These are phyloP conservation scores for Endocladia muricata DNA, from an alignment of 31 red algal genomes.

Conservation along the genomic window DNA sequence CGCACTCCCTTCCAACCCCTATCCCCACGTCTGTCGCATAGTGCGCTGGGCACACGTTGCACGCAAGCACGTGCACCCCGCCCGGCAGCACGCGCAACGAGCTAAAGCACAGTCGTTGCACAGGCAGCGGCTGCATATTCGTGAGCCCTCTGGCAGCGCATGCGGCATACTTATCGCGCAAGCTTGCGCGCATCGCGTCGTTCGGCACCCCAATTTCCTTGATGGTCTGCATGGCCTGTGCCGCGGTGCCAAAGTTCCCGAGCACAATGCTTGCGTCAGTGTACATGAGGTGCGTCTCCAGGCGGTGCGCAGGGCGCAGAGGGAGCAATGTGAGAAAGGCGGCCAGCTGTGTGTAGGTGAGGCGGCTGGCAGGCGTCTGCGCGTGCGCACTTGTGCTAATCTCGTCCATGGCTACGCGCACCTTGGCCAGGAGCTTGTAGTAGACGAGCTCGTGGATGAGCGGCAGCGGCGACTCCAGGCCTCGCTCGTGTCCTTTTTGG, in stretches of 20 bases:
- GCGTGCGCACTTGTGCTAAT: constrained; percentile 33
- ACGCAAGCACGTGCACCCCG: constrained; percentile 1
- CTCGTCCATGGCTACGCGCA: constrained; percentile 35
- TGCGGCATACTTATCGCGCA: constrained; percentile 33
- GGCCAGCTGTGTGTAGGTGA: constrained; percentile 45
- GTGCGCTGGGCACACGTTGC: constrained; percentile 37
- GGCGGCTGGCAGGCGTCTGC: constrained; percentile 24
- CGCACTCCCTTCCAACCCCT: not conserved
- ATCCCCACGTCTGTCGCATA: constrained; percentile 23
- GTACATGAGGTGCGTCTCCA: constrained; percentile 19
- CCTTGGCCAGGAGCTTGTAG: constrained; percentile 18
- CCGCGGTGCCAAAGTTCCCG: constrained; percentile 47
- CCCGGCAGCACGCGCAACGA: constrained; percentile 5
- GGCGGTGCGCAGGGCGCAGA: constrained; percentile 16
- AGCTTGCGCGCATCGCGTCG: constrained; percentile 8
- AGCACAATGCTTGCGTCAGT: constrained; percentile 46
- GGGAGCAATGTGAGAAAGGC: constrained; percentile 13
- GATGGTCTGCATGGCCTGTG: constrained; percentile 32
- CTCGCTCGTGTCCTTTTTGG: constrained; percentile 3
- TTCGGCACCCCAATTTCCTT: constrained; percentile 39
- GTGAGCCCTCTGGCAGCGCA: constrained; percentile 43
- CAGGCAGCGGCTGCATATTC: constrained; percentile 14
- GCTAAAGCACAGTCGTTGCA: constrained; percentile 17
- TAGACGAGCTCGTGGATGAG: constrained; percentile 32
- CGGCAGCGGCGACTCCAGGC: not conserved